These are phyloP conservation scores for Brasenia schreberi DNA, from an alignment of 164 flowering plant species.

Conservation along the genomic window DNA sequence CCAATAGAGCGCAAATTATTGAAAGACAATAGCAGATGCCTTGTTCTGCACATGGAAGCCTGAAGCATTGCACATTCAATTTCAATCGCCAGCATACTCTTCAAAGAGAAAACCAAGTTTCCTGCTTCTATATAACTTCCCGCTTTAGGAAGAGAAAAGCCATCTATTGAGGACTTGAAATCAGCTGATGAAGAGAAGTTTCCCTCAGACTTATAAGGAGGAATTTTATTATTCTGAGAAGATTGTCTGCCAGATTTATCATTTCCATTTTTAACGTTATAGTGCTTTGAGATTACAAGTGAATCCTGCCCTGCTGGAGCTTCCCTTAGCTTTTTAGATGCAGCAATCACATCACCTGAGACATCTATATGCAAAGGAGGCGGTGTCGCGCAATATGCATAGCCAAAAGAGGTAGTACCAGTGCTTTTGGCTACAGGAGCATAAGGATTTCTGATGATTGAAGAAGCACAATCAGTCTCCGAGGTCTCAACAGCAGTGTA, in stretches of 20 bases:
- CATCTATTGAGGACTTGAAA: conserved; percentile 29
- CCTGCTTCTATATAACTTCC: conserved; percentile 28
- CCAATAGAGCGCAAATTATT: conserved; percentile 20
- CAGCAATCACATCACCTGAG: conserved; percentile 35
- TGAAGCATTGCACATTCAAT: conserved; percentile 73
- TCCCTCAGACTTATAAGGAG: conserved; percentile 20
- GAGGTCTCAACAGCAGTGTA: conserved; percentile 84
- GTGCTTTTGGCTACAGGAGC: conserved; percentile 44
- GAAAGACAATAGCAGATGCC: conserved; percentile 52
- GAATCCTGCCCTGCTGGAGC: conserved; percentile 22
- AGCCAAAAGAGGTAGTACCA: conserved; percentile 48
- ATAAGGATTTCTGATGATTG: conserved; percentile 69
- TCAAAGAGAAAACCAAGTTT: conserved; percentile 26
- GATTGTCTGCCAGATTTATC: conserved; percentile 17
- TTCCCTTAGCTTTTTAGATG: conserved; percentile 21
- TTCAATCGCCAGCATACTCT: conserved; percentile 69
- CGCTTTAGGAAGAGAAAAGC: conserved; percentile 23
- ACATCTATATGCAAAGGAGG: conserved; percentile 53
- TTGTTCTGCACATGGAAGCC: conserved; percentile 77
- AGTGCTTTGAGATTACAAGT: conserved; percentile 36
- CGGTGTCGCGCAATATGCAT: conserved; percentile 66
- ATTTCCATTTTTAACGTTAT: conserved; percentile 42
- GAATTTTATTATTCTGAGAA: conserved; percentile 11
- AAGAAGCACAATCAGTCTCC: conserved; percentile 39
- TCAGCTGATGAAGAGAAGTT: conserved; percentile 26